Evolutionary conservation across 805 yeast genomes (phyloP).

Genomic region (Lipomyces starkeyi): DNA sequence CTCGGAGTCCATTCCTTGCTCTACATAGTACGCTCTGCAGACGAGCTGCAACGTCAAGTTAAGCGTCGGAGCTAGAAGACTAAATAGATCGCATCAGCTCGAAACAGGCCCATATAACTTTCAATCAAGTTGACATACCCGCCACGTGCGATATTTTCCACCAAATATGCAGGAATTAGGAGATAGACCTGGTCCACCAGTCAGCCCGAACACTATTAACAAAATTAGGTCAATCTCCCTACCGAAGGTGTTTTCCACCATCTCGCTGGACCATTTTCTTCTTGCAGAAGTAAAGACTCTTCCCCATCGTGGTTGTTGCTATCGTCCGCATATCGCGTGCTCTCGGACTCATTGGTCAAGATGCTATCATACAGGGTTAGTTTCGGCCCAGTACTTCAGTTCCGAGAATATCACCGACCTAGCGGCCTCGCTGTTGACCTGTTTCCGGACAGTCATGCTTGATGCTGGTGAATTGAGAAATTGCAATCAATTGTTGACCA

Average conservation of each 20-base stretch:
- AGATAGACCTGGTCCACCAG: not conserved
- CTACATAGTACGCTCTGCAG: conserved; percentile 25
- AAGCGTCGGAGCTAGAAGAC: conserved; percentile 22
- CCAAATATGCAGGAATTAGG: not conserved
- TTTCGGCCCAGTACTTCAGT: not conserved
- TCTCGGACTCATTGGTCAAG: not conserved
- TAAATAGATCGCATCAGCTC: not conserved
- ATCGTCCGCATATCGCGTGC: not conserved
- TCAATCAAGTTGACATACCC: not conserved
- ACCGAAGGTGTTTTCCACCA: conserved; percentile 16
- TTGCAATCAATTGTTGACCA: not conserved
- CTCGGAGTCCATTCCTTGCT: conserved; percentile 6
- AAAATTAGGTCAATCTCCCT: not conserved
- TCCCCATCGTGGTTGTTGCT: not conserved
- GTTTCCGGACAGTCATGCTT: not conserved
- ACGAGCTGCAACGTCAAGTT: conserved; percentile 15
- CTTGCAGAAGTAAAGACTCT: not conserved
- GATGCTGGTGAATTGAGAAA: not conserved
- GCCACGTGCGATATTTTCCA: conserved; percentile 7
- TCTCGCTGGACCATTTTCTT: not conserved
- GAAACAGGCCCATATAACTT: not conserved
- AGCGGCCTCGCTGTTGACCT: not conserved
- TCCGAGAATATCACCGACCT: not conserved
- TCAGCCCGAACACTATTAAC: not conserved
- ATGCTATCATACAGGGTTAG: not conserved